phyloP scores from a whole-genome alignment of 257 asterid genomes.

The Buddleja alternifolia region DNA sequence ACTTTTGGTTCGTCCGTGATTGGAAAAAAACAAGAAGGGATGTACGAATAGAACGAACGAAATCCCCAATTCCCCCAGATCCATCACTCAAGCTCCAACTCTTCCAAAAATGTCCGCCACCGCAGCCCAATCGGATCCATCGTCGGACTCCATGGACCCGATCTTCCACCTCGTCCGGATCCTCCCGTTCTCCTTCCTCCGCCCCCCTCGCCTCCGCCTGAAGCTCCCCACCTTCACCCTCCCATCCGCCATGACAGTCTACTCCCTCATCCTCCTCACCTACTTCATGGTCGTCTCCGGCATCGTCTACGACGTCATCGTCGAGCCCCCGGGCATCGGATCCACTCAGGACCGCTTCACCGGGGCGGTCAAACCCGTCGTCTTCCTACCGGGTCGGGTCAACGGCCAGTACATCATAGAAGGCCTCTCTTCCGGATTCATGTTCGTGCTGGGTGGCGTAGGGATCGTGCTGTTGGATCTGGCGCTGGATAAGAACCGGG shows the following conservation, averaged over 20 bases:
- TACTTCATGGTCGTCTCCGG: slow-evolving; percentile 98
- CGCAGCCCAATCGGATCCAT: slow-evolving; percentile 33
- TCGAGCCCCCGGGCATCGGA: slow-evolving; percentile 97
- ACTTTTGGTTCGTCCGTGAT: too few relatives aligned
- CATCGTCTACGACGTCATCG: slow-evolving; percentile 89
- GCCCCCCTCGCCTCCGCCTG: slow-evolving; percentile 91
- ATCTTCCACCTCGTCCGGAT: slow-evolving; percentile 55
- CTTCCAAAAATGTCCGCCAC: slow-evolving; percentile 43
- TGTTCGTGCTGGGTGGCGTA: slow-evolving; percentile 89
- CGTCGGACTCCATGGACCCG: slow-evolving; percentile 62
- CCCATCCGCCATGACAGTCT: slow-evolving; percentile 96
- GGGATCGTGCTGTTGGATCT: slow-evolving; percentile 90
- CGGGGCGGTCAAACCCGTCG: slow-evolving; percentile 85
- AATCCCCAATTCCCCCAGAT: slow-evolving; percentile 26
- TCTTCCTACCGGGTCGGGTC: slow-evolving; percentile 86
- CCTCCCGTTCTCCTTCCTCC: slow-evolving; percentile 78
- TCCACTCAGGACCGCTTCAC: slow-evolving; percentile 82
- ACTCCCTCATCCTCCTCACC: slow-evolving; percentile 44
- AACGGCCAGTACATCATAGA: slow-evolving; percentile 95
- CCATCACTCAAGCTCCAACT: background rate
- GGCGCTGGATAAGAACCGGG: slow-evolving; percentile 79
- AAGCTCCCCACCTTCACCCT: slow-evolving; percentile 80
- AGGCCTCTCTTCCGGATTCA: slow-evolving; percentile 90
- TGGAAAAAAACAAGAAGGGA: too few relatives aligned
- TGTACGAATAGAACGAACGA: background rate